phyloP scores from a whole-genome alignment of 1,139 yeast species.

The Geotrichum australiense region DNA sequence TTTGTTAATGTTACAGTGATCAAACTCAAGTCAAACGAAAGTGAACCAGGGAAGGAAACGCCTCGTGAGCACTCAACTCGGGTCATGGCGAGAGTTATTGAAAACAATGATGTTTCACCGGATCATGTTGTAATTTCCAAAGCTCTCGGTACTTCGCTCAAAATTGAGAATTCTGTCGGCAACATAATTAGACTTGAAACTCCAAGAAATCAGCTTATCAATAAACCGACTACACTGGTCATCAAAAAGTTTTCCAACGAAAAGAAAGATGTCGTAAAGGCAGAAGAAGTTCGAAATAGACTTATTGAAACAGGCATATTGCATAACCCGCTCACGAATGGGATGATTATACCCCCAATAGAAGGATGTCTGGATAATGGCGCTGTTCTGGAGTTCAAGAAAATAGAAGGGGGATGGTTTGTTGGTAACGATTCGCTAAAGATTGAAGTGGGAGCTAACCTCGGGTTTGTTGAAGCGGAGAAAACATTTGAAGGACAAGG shows the following conservation, averaged over 20 bases:
- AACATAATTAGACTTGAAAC: constrained; percentile 49
- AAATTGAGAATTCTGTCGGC: constrained; percentile 45
- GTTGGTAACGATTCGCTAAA: constrained; percentile 25
- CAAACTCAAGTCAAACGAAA: constrained; percentile 23
- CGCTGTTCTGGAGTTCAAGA: constrained; percentile 51
- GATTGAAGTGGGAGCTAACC: constrained; percentile 39
- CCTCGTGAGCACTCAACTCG: constrained; percentile 28
- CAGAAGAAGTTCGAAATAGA: constrained; percentile 8
- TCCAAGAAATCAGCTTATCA: constrained; percentile 39
- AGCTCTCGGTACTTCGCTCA: constrained; percentile 53
- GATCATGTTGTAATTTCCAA: constrained; percentile 52
- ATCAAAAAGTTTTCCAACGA: constrained; percentile 51
- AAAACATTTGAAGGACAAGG: not conserved
- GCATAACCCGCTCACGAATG: constrained; percentile 26
- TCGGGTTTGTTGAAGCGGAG: constrained; percentile 9
- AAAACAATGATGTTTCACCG: constrained; percentile 36
- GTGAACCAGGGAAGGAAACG: constrained; percentile 8
- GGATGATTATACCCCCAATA: constrained; percentile 40
- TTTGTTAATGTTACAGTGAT: constrained; percentile 56
- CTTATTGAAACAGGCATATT: constrained; percentile 16
- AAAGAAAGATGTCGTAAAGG: constrained; percentile 15
- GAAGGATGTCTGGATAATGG: constrained; percentile 51
- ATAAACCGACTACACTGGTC: constrained; percentile 40
- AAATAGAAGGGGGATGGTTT: constrained; percentile 44
- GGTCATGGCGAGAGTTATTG: constrained; percentile 50